Evolutionary conservation across 306 rosid genomes (phyloP).

Genomic region (Prunus mongolica): DNA sequence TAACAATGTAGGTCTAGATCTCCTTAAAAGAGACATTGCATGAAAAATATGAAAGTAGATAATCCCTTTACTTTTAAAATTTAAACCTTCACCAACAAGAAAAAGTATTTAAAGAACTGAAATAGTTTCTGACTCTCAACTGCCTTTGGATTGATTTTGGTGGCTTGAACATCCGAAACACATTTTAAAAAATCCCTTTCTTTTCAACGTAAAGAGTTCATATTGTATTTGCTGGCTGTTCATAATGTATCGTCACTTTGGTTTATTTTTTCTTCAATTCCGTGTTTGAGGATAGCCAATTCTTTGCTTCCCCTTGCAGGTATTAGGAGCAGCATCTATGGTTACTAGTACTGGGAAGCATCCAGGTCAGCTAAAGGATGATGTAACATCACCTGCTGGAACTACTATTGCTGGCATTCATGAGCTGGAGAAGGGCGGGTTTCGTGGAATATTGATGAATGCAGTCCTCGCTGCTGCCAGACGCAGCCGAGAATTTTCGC

Average conservation of each 20-base stretch:
- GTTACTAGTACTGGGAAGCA: conserved; percentile 60
- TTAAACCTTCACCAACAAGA: neutral
- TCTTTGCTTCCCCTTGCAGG: conserved; percentile 33
- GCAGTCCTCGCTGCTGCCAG: conserved; percentile 88
- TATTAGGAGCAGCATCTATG: conserved; percentile 94
- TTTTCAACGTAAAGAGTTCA: neutral
- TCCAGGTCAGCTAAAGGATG: conserved; percentile 95
- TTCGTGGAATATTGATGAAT: conserved; percentile 91
- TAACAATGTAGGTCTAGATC: neutral
- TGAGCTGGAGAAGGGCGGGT: conserved; percentile 87
- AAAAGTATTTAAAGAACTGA: neutral
- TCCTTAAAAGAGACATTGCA: too few relatives aligned
- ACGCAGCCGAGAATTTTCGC: conserved; percentile 74
- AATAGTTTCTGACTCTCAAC: neutral
- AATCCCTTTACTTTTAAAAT: neutral
- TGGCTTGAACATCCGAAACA: neutral
- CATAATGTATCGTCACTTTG: neutral
- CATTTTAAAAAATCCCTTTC: neutral
- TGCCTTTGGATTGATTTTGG: neutral
- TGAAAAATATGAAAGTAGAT: neutral
- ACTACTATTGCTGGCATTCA: conserved; percentile 90
- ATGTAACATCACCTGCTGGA: conserved; percentile 90
- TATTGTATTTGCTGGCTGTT: neutral
- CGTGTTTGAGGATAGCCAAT: neutral
- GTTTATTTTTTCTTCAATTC: neutral